phyloP scores from a whole-genome alignment of 441 rosid genomes.

The Erodium chrysanthum region DNA sequence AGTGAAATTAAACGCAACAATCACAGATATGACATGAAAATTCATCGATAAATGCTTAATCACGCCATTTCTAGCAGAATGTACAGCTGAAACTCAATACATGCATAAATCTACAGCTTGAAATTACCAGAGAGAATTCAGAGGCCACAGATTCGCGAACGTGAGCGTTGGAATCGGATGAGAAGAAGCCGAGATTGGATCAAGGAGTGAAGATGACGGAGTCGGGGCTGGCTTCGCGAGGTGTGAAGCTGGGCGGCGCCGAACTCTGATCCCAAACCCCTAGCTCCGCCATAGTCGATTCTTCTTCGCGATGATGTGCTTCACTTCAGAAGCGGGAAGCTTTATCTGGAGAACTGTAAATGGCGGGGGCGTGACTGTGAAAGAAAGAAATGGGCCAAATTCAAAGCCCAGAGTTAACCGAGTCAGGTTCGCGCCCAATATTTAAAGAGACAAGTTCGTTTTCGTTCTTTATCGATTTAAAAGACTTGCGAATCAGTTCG shows the following conservation, averaged over 20 bases:
- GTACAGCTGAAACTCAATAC: too few species aligned
- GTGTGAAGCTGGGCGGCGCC: slow-evolving; percentile 30
- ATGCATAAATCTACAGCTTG: too few species aligned
- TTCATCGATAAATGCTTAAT: background rate
- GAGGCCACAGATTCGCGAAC: slow-evolving; percentile 57
- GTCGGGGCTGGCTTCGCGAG: slow-evolving; percentile 70
- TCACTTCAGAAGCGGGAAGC: background rate
- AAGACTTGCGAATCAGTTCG: too few species aligned
- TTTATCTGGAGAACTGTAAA: slow-evolving; percentile 2
- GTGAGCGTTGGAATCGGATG: slow-evolving; percentile 66
- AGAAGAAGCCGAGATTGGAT: slow-evolving; percentile 78
- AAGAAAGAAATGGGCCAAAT: background rate
- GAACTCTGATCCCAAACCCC: slow-evolving; percentile 31
- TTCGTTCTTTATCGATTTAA: too few species aligned
- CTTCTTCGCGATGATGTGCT: slow-evolving; percentile 5
- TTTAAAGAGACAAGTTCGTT: too few species aligned
- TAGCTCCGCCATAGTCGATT: slow-evolving; percentile 38
- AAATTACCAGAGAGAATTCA: slow-evolving; percentile 53
- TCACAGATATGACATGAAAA: background rate
- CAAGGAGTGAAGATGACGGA: slow-evolving; percentile 70
- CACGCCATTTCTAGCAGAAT: background rate
- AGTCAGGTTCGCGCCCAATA: too few species aligned
- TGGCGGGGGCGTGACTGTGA: background rate
- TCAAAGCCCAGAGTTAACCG: too few species aligned
- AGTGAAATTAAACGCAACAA: too few species aligned